Conservation (phyloP, 2,329 filamentous ascomycete genomes). For the Gnomoniopsis sp. region DNA sequence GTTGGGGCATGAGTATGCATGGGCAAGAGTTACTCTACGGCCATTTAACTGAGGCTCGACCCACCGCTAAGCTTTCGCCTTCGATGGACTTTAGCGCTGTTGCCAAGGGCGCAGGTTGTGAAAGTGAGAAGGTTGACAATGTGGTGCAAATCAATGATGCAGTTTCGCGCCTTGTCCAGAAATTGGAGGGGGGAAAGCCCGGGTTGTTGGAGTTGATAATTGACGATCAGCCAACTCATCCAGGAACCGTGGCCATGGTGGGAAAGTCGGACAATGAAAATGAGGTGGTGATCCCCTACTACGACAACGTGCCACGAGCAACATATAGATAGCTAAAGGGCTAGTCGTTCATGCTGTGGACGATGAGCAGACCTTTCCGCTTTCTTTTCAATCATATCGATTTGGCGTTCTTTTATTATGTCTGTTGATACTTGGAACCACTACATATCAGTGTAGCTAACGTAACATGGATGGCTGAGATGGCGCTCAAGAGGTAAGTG, state of each 20-base stretch:
- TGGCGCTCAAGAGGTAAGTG: too few relatives aligned
- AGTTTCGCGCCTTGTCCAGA: constrained; percentile 29
- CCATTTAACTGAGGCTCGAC: constrained; percentile 20
- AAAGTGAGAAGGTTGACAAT: constrained; percentile 24
- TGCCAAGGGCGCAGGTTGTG: constrained; percentile 36
- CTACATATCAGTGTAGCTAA: too few relatives aligned
- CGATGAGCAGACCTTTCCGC: too few relatives aligned
- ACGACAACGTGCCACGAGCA: constrained; percentile 38
- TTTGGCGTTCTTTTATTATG: too few relatives aligned
- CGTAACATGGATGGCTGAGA: too few relatives aligned
- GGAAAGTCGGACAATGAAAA: constrained; percentile 36
- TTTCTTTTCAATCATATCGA: too few relatives aligned
- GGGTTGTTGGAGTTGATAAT: constrained; percentile 37
- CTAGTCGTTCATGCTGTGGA: not conserved
- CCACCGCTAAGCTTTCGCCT: constrained; percentile 27
- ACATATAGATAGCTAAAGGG: not conserved
- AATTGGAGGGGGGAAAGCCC: constrained; percentile 25
- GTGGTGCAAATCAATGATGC: constrained; percentile 28
- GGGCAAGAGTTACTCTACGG: constrained; percentile 42
- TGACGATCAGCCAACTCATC: constrained; percentile 31
- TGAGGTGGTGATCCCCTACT: constrained; percentile 45
- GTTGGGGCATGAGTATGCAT: constrained; percentile 42
- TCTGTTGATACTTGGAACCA: too few relatives aligned
- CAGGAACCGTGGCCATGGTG: constrained; percentile 37
- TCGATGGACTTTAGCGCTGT: constrained; percentile 37